phyloP scores from a whole-genome alignment of 176 grass and related monocot species.

The Triticum dicoccoides region DNA sequence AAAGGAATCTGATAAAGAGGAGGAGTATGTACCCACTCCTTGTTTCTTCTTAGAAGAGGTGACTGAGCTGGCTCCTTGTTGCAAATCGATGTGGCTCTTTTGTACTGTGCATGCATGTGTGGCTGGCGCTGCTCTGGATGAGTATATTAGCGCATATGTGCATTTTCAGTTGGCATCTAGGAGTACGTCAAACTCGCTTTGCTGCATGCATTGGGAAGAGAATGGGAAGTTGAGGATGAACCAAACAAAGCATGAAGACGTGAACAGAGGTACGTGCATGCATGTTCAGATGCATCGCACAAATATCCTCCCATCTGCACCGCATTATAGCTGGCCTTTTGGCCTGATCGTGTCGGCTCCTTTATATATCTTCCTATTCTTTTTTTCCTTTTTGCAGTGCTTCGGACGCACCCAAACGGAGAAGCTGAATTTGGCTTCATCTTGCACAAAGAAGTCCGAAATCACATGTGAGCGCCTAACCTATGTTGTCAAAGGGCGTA shows the following conservation, averaged over 20 bases:
- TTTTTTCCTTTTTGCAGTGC: background rate
- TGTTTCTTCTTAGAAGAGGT: background rate
- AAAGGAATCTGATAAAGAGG: background rate
- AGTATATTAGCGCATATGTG: background rate
- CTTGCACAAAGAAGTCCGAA: background rate
- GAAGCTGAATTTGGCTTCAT: conserved; percentile 24
- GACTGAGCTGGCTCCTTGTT: background rate
- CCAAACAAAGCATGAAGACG: background rate
- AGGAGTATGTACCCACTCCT: background rate
- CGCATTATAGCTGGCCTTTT: background rate
- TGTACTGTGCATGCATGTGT: background rate
- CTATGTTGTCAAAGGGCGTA: background rate
- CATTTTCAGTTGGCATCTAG: background rate
- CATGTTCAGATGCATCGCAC: conserved; percentile 31
- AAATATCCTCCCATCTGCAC: background rate
- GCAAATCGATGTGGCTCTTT: background rate
- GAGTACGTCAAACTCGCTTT: background rate
- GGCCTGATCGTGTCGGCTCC: background rate
- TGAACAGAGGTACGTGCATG: background rate
- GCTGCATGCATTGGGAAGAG: background rate
- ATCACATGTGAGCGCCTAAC: background rate
- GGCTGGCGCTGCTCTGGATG: background rate
- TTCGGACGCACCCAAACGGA: background rate
- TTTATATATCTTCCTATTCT: background rate
- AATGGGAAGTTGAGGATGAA: background rate